phyloP scores from a whole-genome alignment of 176 grass and related monocot species.

The Hsuehochloa calcarea region DNA sequence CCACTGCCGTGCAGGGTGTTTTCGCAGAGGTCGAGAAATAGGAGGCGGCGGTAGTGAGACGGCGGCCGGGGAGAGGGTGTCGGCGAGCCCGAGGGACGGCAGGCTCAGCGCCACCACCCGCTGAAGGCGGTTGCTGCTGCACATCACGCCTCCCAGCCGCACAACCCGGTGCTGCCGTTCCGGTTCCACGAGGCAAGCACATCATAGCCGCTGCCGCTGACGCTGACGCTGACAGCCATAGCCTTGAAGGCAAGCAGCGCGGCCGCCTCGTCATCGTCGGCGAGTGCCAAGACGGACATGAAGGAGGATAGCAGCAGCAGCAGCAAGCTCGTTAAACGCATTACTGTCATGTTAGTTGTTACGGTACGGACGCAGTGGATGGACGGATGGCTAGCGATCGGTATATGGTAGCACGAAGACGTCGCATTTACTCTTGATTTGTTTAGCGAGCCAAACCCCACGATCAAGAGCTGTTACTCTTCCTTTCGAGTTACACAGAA shows the following conservation, averaged over 20 bases:
- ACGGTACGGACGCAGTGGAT: no score
- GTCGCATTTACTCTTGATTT: no score
- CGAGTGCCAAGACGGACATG: no score
- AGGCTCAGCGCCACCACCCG: slow-evolving; percentile 19
- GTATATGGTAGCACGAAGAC: no score
- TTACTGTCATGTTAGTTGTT: no score
- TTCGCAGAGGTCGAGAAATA: not conserved
- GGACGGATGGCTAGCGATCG: no score
- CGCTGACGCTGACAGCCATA: not conserved
- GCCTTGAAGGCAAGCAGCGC: not conserved
- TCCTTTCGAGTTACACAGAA: no score
- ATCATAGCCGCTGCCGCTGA: no score
- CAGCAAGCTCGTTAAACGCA: no score
- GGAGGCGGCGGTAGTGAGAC: slow-evolving; percentile 10
- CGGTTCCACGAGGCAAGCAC: slow-evolving; percentile 6
- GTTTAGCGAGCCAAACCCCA: no score
- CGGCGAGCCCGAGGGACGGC: not conserved
- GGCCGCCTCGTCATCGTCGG: not conserved
- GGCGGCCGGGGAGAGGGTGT: not conserved
- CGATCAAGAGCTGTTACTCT: no score
- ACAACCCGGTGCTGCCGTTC: not conserved
- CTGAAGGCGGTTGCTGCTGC: not conserved
- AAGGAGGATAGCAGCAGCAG: no score
- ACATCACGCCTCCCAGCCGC: not conserved
- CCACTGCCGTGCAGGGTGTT: not conserved